Evolutionary conservation across 2,329 filamentous ascomycete species (phyloP), one percentile per base, ranked within the genome.

Genomic region (Ophiostoma ips): DNA sequence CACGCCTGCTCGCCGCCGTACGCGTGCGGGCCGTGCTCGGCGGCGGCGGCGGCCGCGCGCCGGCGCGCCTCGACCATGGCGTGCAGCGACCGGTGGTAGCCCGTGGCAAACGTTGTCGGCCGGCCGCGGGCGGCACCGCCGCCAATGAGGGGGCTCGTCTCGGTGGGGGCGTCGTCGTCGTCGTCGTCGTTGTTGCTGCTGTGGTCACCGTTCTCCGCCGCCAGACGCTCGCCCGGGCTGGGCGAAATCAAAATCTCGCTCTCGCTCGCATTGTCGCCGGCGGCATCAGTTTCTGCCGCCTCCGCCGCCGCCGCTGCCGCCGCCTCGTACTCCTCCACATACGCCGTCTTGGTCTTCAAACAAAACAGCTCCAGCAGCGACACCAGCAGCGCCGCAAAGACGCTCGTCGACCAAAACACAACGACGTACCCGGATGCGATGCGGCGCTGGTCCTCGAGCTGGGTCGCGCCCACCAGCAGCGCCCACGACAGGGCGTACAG

Each of bases 1-100:
- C 92, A 98, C 13, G 75, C 68, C 64, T 96, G 92, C 62, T 96
- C 92, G 49, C 77, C 69, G 12, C 76, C 76, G 60, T 82, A 88
- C 0, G 72, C 66, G 50, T 67, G 58, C 21, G 40, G 40, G 2
- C 51, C 13, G 8, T 65, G 65, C 58, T 60, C 63, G 38, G 58
- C 64, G 47, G 55, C 58, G 50, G 58, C 62, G 52, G 38, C 50
- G 15, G 37, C 58, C 31, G 54, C 48, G 54, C 55, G 50, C 54
- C 57, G 30, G 30, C 54, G 50, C 28, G 53, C 48, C 19, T 57
- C 57, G 18, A 60, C 52, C 12, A 63, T 51, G 34, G 57, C 62
- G 2, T 66, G 63, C 28, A 71, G 66, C 6, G 74, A 71, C 50
- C 73, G 71, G 38, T 75, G 66, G 55, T 79, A 79, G 2, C 68